A percentile compares a stretch with the other conserved stretches of the same genome.
These are phyloP conservation scores for Hortaea werneckii DNA, from an alignment of 2,329 filamentous ascomycete species.

Conservation along the genomic window DNA sequence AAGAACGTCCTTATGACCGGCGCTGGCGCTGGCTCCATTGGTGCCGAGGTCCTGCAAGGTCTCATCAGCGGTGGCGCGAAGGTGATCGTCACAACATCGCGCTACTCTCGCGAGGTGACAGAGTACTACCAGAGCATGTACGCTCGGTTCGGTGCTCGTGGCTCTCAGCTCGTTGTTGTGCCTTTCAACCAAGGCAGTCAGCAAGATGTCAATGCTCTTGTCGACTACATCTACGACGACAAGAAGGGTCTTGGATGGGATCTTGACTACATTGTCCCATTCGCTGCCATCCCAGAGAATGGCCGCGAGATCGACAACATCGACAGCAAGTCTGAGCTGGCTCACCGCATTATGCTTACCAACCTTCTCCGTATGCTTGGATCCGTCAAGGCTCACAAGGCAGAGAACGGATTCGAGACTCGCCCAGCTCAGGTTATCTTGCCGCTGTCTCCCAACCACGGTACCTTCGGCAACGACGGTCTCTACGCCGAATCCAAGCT, in stretches of 20 bases:
- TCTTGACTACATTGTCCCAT: conserved; percentile 89
- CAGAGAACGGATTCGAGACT: conserved; percentile 78
- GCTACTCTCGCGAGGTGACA: conserved; percentile 93
- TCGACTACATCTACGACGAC: conserved; percentile 92
- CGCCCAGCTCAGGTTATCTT: conserved; percentile 93
- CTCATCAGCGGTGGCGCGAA: conserved; percentile 94
- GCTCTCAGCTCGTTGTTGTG: conserved; percentile 93
- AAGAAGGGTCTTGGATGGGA: conserved; percentile 98
- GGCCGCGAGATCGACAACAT: conserved; percentile 94
- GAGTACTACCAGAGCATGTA: conserved; percentile 99
- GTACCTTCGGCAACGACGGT: conserved; percentile 95
- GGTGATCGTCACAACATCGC: conserved; percentile 91
- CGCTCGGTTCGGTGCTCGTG: conserved; percentile 80
- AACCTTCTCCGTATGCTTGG: conserved; percentile 89
- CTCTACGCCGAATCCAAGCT: conserved; percentile 98
- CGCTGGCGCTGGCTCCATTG: conserved; percentile 93
- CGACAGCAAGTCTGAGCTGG: conserved; percentile 94
- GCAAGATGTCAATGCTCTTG: conserved; percentile 87
- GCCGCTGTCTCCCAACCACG: conserved; percentile 93
- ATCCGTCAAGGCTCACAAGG: conserved; percentile 82
- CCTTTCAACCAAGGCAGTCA: conserved; percentile 99
- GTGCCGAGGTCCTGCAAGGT: conserved; percentile 90
- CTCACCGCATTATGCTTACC: conserved; percentile 97
- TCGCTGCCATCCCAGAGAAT: conserved; percentile 95
- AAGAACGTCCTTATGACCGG: conserved; percentile 98